Base-by-base conservation (phyloP, 768 basidiomycete genomes). In the Albatrellus ellisii region DNA sequence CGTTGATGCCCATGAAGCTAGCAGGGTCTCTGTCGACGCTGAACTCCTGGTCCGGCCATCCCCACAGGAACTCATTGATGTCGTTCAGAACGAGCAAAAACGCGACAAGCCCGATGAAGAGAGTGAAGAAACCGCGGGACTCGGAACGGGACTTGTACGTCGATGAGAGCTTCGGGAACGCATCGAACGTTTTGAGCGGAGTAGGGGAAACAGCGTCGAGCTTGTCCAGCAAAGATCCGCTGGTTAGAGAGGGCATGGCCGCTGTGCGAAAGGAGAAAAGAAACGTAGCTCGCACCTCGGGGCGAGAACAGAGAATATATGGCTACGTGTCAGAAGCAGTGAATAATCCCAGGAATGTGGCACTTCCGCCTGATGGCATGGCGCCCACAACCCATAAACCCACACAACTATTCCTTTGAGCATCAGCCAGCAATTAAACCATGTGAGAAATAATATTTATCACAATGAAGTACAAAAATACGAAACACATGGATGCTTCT, bases 31-130 rank as follows among this genome's bases (percentile, higher is more conserved):
- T 60, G 56, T 97, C 92, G 39, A 99, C 80, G 49, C 76, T 79
- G 60, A 97, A 99, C 55, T 82, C 78, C 52, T 80, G 79, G 55
- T 87, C 83, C 6, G 87, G 82, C 75, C 90, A 92, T 33, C 94
- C 94, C 74, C 86, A 98, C 26, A 98, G 62, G 54, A 75, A 98
- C 56, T 97, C 92, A 37, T 78, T 79, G 32, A 92, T 61, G 54
- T 98, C 92, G 52, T 94, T 92, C 46, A 89, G 68, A 43, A 91
- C 71, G 15, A 94, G 71, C 20, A 90, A 51, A 40, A 86, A 61
- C 9, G 83, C 76, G 34, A 88, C 48, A 33, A 79, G 46, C 14
- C 63, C 56, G 43, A 88, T 72, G 46, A 81, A 69, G 51, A 88
- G 47, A 14, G 87, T 90, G 18, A 46, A 39, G 39, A 49, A 43